Base-by-base conservation (phyloP, 1,284 basidiomycete species). In the Cyathus pygmaeus region DNA sequence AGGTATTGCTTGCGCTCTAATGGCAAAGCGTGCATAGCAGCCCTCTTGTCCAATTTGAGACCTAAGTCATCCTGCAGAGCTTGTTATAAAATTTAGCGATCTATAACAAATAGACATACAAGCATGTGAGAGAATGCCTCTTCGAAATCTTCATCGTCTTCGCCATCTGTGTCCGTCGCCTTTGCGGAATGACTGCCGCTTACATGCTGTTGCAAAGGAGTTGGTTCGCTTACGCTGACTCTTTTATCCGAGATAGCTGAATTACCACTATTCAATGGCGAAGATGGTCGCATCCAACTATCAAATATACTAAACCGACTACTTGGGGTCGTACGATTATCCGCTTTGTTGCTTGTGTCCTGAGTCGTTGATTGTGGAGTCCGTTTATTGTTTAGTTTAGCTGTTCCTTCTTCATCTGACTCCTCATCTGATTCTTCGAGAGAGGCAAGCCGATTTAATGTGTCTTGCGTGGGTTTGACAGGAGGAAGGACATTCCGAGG, bases 1-100 rank as follows among this genome's bases (percentile, higher is more conserved):
- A 96, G 76, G 65, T 89, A 91, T 50, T 83, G 84, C 76, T 93
- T 94, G 68, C 91, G 88, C 56, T 91, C 87, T 7, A 76, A 63
- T 0, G 92, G 79, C 17, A 96, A 76, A 4, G 85, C 78, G 59
- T 88, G 81, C 89, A 95, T 92, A 1, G 83, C 85, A 6, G 80
- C 80, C 49, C 92, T 85, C 66, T 87, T 87, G 1, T 87, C 83
- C 17, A 88, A 91, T 71, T 92, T 94, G 60, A 95, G 74, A 13
- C 88, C 93, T 24, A 94, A 72, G n/a, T 89, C 85, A 63, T 92
- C 86, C 92, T 74, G 55, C 6, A 47, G 53, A 39, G 59, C 30
- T n/a, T 52, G 33, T 57, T n/a, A 42, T 46, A 27, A 47, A 29
- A 52, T 17, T 41, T 11, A 36, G 39, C 23, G 44, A 55, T 23